Evolutionary conservation across 1,284 basidiomycete genomes (phyloP).

Genomic region (Irpex sp.): DNA sequence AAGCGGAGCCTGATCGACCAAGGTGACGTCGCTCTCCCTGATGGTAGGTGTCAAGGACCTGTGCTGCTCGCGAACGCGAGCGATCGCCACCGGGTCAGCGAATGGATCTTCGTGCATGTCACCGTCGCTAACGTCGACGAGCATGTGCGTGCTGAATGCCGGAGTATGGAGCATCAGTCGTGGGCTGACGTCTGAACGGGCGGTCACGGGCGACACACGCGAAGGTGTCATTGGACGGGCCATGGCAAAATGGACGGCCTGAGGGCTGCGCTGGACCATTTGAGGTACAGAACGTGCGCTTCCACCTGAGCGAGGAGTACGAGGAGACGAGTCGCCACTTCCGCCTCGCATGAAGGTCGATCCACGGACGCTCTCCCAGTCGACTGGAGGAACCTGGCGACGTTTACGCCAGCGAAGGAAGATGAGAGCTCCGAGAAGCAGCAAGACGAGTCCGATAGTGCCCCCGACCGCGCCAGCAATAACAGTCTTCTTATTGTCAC

Average conservation of each 20-base stretch:
- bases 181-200: slow-evolving; percentile 9
- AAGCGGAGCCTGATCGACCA: slow-evolving; percentile 1
- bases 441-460: slow-evolving; percentile 12
- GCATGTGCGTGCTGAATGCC: neutral
- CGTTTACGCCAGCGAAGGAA: slow-evolving; percentile 15
- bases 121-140: neutral
- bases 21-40: slow-evolving; percentile 6
- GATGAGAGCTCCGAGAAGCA: slow-evolving; percentile 14
- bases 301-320: neutral
- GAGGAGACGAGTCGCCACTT: neutral
- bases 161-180: slow-evolving; percentile 7
- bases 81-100: slow-evolving; percentile 15
- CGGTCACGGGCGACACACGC: neutral
- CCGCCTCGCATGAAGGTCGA: slow-evolving; percentile 9
- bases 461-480: slow-evolving; percentile 16
- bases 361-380: slow-evolving; percentile 8
- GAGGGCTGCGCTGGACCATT: neutral
- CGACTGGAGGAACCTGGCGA: slow-evolving; percentile 8
- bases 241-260: neutral
- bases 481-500: slow-evolving; percentile 1
- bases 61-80: slow-evolving; percentile 6
- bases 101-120: slow-evolving; percentile 15
- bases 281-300: neutral
- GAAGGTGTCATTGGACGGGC: neutral
- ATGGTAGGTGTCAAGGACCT: slow-evolving; percentile 5